These are phyloP conservation scores for Vitellaria paradoxa DNA, from an alignment of 179 eudicot species.

Conservation along the genomic window DNA sequence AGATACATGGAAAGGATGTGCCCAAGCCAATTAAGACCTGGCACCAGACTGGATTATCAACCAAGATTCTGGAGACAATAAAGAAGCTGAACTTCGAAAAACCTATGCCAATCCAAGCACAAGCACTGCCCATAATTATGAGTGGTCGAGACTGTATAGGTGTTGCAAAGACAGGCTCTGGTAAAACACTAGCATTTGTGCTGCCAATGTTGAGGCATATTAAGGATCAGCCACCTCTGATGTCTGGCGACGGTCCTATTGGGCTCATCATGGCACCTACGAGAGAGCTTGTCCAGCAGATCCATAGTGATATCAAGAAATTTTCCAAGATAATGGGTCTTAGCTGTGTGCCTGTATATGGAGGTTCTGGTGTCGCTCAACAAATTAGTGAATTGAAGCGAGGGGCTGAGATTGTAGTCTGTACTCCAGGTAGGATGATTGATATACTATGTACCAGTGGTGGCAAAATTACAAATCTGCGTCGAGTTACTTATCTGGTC, in stretches of 20 bases:
- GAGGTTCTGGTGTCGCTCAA: slow-evolving; percentile 91
- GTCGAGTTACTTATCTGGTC: slow-evolving; percentile 87
- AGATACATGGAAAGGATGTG: slow-evolving; percentile 87
- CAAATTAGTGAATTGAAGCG: slow-evolving; percentile 91
- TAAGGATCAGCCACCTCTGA: slow-evolving; percentile 85
- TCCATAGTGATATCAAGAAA: slow-evolving; percentile 76
- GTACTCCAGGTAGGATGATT: slow-evolving; percentile 97
- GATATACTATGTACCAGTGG: slow-evolving; percentile 86
- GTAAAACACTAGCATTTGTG: slow-evolving; percentile 92
- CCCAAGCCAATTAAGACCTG: slow-evolving; percentile 85
- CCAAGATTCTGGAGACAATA: slow-evolving; percentile 72
- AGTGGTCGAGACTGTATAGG: slow-evolving; percentile 97
- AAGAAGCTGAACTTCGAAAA: slow-evolving; percentile 75
- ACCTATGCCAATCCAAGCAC: slow-evolving; percentile 93
- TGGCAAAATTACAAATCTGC: slow-evolving; percentile 89
- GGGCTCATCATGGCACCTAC: slow-evolving; percentile 96
- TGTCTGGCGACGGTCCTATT: slow-evolving; percentile 90
- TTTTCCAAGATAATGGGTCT: slow-evolving; percentile 75
- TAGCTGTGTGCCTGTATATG: slow-evolving; percentile 87
- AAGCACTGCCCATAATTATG: slow-evolving; percentile 90
- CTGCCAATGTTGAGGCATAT: slow-evolving; percentile 93
- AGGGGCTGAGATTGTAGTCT: slow-evolving; percentile 91
- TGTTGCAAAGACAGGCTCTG: slow-evolving; percentile 92
- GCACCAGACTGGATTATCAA: slow-evolving; percentile 83
- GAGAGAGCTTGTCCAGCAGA: slow-evolving; percentile 93